Conservation (phyloP, 2,329 filamentous ascomycete genomes). For the Fusarium sp. region DNA sequence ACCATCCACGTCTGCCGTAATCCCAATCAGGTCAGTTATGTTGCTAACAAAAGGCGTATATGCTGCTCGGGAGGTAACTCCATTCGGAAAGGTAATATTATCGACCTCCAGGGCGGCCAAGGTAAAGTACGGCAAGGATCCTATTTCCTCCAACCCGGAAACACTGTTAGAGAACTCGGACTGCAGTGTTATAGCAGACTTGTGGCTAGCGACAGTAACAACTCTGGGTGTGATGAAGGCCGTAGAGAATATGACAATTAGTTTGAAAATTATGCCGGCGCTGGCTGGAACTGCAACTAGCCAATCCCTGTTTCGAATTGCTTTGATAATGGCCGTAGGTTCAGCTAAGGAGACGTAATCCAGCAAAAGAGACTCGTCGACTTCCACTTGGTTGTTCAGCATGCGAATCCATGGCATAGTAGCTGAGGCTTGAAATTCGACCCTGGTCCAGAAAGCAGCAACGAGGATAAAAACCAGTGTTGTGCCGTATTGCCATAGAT, state of each 20-base stretch:
- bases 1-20: constrained; percentile 55
- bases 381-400: constrained; percentile 48
- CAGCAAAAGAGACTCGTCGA: constrained; percentile 55
- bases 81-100: constrained; percentile 53
- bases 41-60: constrained; percentile 54
- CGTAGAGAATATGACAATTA: constrained; percentile 55
- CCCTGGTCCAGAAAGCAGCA: constrained; percentile 55
- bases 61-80: constrained; percentile 53
- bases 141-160: constrained; percentile 44
- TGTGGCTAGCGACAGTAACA: constrained; percentile 46
- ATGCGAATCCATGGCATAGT: constrained; percentile 58
- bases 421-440: constrained; percentile 58
- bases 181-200: constrained; percentile 47
- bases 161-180: constrained; percentile 51
- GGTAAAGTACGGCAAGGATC: constrained; percentile 52
- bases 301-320: constrained; percentile 54
- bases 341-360: constrained; percentile 55
- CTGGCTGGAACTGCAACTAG: constrained; percentile 51
- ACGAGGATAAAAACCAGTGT: constrained; percentile 54
- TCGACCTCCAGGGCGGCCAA: constrained; percentile 54
- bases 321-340: constrained; percentile 49
- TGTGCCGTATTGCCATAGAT: constrained; percentile 57
- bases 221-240: constrained; percentile 55
- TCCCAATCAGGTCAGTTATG: constrained; percentile 41
- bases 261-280: constrained; percentile 53